Conservation (phyloP, 495 filamentous ascomycete species). For the Cercophora newfieldiana region DNA sequence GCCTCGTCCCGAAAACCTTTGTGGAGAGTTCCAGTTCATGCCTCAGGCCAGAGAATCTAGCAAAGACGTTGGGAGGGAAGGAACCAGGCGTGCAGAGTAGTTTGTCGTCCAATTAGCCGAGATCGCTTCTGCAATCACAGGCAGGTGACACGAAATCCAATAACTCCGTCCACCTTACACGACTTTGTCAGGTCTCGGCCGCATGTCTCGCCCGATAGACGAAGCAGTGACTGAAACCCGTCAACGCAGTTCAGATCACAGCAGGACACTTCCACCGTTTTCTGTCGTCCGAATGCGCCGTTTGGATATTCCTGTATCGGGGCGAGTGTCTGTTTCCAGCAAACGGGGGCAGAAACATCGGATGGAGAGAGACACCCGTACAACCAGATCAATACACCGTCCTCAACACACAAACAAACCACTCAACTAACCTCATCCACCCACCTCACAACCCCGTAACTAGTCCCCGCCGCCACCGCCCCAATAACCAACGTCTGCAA, state of each 20-base stretch:
- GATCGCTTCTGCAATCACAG: neutral
- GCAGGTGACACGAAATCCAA: neutral
- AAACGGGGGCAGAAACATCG: too few species aligned
- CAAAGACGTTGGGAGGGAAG: neutral
- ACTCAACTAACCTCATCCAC: constrained; percentile 23
- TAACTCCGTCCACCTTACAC: neutral
- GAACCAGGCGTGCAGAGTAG: neutral
- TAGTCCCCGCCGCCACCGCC: constrained; percentile 44
- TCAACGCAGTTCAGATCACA: neutral
- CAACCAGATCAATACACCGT: too few species aligned
- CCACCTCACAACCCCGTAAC: constrained; percentile 43
- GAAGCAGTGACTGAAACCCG: neutral
- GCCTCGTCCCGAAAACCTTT: too few species aligned
- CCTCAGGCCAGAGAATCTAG: too few species aligned
- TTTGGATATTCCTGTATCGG: neutral
- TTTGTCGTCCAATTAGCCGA: neutral
- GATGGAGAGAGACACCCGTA: too few species aligned
- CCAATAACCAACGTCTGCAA: constrained; percentile 46
- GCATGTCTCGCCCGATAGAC: neutral
- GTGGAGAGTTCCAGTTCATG: too few species aligned
- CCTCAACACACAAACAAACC: too few species aligned
- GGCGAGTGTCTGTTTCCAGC: too few species aligned
- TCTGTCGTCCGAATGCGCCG: neutral
- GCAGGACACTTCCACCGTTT: neutral
- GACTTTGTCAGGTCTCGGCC: neutral